These are phyloP conservation scores for Colletotrichum lindemuthianum DNA, from an alignment of 2,329 filamentous ascomycete species.

Conservation along the genomic window DNA sequence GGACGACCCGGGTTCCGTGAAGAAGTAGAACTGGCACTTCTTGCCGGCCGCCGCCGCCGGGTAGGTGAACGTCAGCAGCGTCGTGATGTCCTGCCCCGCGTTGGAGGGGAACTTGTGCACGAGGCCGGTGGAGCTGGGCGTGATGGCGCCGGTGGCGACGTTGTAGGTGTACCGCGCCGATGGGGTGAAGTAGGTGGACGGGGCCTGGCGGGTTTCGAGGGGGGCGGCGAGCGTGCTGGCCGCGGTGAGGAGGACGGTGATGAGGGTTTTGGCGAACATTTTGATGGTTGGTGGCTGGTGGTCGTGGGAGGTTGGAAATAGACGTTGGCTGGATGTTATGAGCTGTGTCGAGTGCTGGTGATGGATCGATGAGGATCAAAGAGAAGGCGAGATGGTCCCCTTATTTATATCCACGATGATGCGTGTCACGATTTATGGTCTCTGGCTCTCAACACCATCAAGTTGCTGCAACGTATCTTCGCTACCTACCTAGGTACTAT, in stretches of 20 bases:
- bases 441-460: too few species aligned
- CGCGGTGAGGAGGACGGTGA: conserved; percentile 37
- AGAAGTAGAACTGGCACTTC: conserved; percentile 43
- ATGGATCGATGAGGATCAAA: too few species aligned
- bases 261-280: conserved; percentile 41
- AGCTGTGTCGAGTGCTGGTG: neutral
- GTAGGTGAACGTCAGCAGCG: conserved; percentile 44
- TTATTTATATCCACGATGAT: too few species aligned
- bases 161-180: conserved; percentile 40
- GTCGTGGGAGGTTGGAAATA: too few species aligned
- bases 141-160: conserved; percentile 39
- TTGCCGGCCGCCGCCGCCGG: conserved; percentile 37
- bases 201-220: conserved; percentile 33
- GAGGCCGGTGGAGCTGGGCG: conserved; percentile 25
- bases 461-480: too few species aligned
- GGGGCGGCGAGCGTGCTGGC: conserved; percentile 38
- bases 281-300: neutral
- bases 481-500: too few species aligned
- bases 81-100: conserved; percentile 41
- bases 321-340: neutral
- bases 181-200: conserved; percentile 38
- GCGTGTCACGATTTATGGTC: too few species aligned
- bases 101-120: conserved; percentile 40
- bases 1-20: conserved; percentile 35
- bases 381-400: too few species aligned